phyloP scores from a whole-genome alignment of 2,329 filamentous ascomycete species.

The Fusarium acutatum region DNA sequence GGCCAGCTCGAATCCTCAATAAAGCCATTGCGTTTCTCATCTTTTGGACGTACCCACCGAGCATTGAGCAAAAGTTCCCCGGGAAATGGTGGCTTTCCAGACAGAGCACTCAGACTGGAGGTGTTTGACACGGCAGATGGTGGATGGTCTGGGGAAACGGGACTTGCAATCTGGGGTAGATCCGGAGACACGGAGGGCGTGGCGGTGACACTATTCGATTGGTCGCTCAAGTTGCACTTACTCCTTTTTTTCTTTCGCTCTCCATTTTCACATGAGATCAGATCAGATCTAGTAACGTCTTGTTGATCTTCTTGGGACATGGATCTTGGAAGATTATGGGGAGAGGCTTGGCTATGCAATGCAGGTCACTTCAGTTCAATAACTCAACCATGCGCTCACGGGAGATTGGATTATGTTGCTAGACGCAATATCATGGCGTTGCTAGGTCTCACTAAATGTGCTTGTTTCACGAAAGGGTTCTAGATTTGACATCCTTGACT shows the following conservation, averaged over 20 bases:
- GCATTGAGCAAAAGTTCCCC: conserved; percentile 50
- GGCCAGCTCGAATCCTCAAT: conserved; percentile 37
- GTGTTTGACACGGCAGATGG: background rate
- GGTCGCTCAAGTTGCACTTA: background rate
- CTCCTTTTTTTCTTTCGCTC: background rate
- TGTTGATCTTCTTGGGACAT: background rate
- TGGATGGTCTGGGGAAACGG: conserved; percentile 20
- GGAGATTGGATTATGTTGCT: conserved; percentile 23
- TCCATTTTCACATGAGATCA: background rate
- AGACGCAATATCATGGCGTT: background rate
- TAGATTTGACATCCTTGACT: background rate
- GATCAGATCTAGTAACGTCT: background rate
- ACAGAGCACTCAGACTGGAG: background rate
- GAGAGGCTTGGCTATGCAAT: background rate
- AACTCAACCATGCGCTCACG: conserved; percentile 8
- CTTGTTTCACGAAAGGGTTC: background rate
- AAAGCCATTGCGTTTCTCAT: conserved; percentile 45
- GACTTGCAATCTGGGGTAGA: conserved; percentile 25
- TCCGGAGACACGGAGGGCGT: conserved; percentile 35
- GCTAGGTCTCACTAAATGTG: background rate
- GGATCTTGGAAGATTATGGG: background rate
- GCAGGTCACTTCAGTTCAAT: conserved; percentile 11
- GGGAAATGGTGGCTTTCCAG: conserved; percentile 41
- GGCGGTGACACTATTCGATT: background rate
- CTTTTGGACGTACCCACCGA: conserved; percentile 54